phyloP scores from a whole-genome alignment of 768 basidiomycete genomes.

The Pisolithus orientalis region DNA sequence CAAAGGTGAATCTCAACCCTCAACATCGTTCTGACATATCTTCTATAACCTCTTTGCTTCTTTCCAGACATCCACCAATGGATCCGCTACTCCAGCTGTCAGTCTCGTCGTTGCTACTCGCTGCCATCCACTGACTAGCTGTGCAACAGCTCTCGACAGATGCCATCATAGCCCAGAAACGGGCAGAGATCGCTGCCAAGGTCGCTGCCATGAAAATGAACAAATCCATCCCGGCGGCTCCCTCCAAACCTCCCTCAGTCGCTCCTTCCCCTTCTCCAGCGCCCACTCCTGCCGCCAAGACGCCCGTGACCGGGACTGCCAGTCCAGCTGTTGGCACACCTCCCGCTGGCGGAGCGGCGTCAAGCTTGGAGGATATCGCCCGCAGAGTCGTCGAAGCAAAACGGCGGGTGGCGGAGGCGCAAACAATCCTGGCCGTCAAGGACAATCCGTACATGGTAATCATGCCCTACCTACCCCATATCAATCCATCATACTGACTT shows the following conservation, averaged over 20 bases:
- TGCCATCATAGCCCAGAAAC: conserved; percentile 75
- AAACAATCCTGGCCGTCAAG: conserved; percentile 65
- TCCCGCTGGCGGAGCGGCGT: conserved; percentile 36
- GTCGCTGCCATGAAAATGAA: conserved; percentile 75
- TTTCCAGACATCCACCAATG: conserved; percentile 48
- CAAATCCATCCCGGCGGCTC: conserved; percentile 28
- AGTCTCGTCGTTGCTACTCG: conserved; percentile 19
- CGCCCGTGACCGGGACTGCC: neutral
- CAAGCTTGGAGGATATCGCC: conserved; percentile 55
- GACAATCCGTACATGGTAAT: conserved; percentile 88
- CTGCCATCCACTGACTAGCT: neutral
- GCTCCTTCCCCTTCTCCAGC: conserved; percentile 20
- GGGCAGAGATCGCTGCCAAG: conserved; percentile 81
- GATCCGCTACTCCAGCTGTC: conserved; percentile 36
- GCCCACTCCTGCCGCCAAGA: conserved; percentile 2
- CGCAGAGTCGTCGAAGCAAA: conserved; percentile 81
- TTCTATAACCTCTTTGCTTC: conserved; percentile 58
- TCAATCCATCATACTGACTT: neutral
- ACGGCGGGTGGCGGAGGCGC: conserved; percentile 75
- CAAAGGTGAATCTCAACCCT: conserved; percentile 67
- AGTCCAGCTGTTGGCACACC: conserved; percentile 24
- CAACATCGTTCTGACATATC: conserved; percentile 48
- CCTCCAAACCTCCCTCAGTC: conserved; percentile 22
- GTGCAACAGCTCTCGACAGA: conserved; percentile 40
- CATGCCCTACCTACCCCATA: neutral